Base-by-base conservation (phyloP, 202 grass and related monocot genomes). In the Sporobolus alterniflorus region DNA sequence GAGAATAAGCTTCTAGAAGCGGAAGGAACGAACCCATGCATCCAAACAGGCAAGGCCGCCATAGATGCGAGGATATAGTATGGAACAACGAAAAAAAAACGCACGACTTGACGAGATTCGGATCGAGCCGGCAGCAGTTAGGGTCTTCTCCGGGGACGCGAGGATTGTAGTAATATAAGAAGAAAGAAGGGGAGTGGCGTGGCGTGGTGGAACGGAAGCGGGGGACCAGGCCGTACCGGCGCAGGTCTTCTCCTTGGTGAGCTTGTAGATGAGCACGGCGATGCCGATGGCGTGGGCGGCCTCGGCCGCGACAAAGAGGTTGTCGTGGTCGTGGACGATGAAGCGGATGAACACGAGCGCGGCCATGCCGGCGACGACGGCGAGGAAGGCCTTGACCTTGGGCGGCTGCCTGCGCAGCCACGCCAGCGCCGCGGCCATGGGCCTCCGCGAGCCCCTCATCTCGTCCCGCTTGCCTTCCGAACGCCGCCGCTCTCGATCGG, bases 291-390 rank as follows among this genome's bases (percentile, higher is more conserved):
- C 89, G 73, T 99, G 96, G 22, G 82, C 96, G 16, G 96, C 93
- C 91, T 99, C 96, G 14, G 96, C 87, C 48, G 93, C 96, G 40
- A 92, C 91, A 80, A 99, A 99, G 59, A 99, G 88, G 88, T 99
- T 99, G 84, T 99, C 96, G 83, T 99, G 96, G 91, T 99, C 96
- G 83, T 99, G 89, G 28, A 99, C 93, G 78, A 99, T 90, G 82
- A 94, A 96, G 71, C 96, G 91, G 83, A 99, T 92, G 78, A 92
- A 91, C 52, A 94, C 93, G 60, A 99, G 91, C 73, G 93, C 89
- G 60, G 93, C 89, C 93, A 99, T 94, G 65, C 96, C 96, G 0
- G 96, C 82, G 65, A 96, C 93, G 59, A 99, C 93, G 89, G 87
- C 87, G 55, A 99, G 88, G 88, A 99, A 99, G 2, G 93, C 96